Evolutionary conservation across 2,329 filamentous ascomycete genomes (phyloP).

Genomic region (Clarireedia hainanense): DNA sequence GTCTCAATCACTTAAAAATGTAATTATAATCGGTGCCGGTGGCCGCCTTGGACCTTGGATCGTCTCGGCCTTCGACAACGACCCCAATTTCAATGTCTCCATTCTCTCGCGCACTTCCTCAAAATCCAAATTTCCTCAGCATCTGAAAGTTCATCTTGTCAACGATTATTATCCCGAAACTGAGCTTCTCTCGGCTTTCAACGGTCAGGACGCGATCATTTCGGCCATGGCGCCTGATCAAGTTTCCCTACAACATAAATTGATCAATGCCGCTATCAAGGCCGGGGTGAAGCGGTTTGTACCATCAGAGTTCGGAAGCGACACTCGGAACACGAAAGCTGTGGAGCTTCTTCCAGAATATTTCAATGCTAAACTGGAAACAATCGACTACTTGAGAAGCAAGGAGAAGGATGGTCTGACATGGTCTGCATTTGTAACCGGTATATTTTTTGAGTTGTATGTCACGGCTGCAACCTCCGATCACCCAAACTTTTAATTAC

Average conservation of each 20-base stretch:
- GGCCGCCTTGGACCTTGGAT: slow-evolving; percentile 16
- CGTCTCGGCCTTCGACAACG: slow-evolving; percentile 14
- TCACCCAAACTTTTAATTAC: neutral
- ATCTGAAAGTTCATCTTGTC: slow-evolving; percentile 11
- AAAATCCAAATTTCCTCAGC: slow-evolving; percentile 16
- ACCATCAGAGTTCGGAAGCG: slow-evolving; percentile 44
- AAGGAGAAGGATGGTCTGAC: neutral
- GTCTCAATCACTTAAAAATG: neutral
- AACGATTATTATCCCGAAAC: slow-evolving; percentile 5
- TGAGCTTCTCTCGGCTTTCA: slow-evolving; percentile 24
- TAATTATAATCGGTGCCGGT: slow-evolving; percentile 10
- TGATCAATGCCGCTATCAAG: slow-evolving; percentile 49
- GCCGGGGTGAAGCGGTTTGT: slow-evolving; percentile 54
- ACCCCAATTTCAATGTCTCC: slow-evolving; percentile 29
- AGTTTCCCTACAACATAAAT: slow-evolving; percentile 22
- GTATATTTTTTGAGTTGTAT: neutral
- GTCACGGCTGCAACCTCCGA: neutral
- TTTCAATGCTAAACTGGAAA: neutral
- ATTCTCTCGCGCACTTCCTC: slow-evolving; percentile 28
- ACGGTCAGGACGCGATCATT: slow-evolving; percentile 18
- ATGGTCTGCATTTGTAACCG: neutral
- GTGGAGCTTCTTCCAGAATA: neutral
- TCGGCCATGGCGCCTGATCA: slow-evolving; percentile 10
- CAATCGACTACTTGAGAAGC: neutral
- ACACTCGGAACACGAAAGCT: neutral